These are phyloP conservation scores for Moricandia arvensis DNA, from an alignment of 345 rosid genomes.

Conservation along the genomic window DNA sequence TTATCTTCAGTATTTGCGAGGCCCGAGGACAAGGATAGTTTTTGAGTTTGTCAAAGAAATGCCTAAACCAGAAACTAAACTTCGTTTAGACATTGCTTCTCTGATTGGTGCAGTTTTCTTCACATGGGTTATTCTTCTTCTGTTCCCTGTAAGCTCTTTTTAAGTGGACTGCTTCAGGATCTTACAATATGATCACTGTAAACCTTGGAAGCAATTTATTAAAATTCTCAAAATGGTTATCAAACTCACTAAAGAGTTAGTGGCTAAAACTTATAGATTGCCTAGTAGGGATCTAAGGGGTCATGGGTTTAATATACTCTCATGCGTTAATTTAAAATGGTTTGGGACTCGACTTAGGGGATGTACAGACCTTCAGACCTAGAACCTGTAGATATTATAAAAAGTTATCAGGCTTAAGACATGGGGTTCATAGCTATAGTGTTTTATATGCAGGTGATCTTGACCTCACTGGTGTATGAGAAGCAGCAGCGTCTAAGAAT, in stretches of 20 bases:
- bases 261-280: background rate
- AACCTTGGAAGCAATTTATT: background rate
- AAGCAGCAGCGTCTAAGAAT: slow-evolving; percentile 74
- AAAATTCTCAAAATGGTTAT: background rate
- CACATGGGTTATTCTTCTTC: slow-evolving; percentile 44
- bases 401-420: background rate
- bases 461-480: slow-evolving; percentile 75
- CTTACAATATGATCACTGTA: background rate
- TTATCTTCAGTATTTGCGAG: slow-evolving; percentile 56
- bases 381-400: background rate
- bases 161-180: background rate
- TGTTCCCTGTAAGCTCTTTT: slow-evolving; percentile 70
- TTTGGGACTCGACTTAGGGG: background rate
- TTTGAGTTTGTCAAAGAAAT: slow-evolving; percentile 76
- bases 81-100: slow-evolving; percentile 64
- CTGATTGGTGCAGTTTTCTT: slow-evolving; percentile 79
- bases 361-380: background rate
- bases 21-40: slow-evolving; percentile 49
- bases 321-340: background rate
- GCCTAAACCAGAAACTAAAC: slow-evolving; percentile 54
- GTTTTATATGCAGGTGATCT: slow-evolving; percentile 50
- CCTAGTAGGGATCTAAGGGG: background rate
- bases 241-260: background rate
- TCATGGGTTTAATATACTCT: background rate
- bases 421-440: background rate